Conservation (phyloP, 164 flowering plant genomes). For the Magnolia changhungtana region DNA sequence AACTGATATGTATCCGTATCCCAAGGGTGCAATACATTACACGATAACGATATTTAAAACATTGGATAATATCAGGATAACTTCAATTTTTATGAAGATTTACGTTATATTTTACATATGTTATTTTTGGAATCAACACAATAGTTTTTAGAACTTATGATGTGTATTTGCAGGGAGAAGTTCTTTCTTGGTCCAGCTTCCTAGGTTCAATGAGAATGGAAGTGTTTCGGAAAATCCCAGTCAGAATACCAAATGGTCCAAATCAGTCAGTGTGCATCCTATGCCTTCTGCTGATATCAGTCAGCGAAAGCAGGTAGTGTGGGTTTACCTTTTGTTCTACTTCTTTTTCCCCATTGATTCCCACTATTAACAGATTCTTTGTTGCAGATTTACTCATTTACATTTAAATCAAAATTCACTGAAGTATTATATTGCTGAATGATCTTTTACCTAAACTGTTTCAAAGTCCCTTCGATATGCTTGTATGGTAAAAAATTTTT, state of each 20-base stretch:
- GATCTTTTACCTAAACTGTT: too few relatives aligned
- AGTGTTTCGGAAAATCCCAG: conserved; percentile 26
- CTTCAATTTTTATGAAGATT: not conserved
- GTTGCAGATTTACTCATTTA: not conserved
- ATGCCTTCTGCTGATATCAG: conserved; percentile 32
- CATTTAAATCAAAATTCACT: not conserved
- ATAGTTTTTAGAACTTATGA: conserved; percentile 1
- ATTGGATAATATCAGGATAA: too few relatives aligned
- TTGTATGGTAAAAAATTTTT: too few relatives aligned
- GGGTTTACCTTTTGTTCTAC: too few relatives aligned
- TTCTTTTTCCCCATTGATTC: not conserved
- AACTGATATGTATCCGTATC: too few relatives aligned
- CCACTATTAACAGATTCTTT: not conserved
- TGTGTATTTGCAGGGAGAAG: conserved; percentile 42
- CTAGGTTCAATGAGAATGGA: conserved; percentile 34
- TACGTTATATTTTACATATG: not conserved
- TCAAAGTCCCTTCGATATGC: too few relatives aligned
- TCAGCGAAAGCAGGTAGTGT: conserved; percentile 29
- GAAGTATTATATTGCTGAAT: too few relatives aligned
- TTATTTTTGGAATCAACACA: conserved; percentile 3
- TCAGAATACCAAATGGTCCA: conserved; percentile 18
- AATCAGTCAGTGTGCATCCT: conserved; percentile 42
- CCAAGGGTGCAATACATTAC: too few relatives aligned
- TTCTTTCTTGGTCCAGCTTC: conserved; percentile 44
- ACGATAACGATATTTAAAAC: too few relatives aligned